Percentiles rank a stretch among this genome's conserved stretches.
Evolutionary conservation across 1,284 basidiomycete genomes (phyloP).

Genomic region (Flammula alnicola): DNA sequence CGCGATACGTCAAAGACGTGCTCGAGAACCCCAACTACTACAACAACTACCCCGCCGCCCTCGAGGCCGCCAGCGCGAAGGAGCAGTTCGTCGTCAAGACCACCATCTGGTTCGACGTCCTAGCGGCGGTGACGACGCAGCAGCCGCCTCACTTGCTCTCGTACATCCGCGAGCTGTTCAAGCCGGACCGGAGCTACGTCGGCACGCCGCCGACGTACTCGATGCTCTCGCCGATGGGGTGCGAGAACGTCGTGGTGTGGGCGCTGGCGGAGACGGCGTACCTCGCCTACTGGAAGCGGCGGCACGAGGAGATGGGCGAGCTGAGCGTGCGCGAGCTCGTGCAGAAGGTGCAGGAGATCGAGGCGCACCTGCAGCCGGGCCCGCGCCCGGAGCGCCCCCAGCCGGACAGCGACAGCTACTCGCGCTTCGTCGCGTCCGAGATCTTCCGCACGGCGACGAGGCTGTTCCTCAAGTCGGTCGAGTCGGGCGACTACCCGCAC

Average conservation of each 20-base stretch:
- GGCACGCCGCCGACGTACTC: conserved; percentile 42
- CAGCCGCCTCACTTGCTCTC: conserved; percentile 59
- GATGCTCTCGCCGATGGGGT: conserved; percentile 86
- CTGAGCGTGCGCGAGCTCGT: conserved; percentile 66
- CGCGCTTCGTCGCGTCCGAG: conserved; percentile 61
- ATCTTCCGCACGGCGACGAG: conserved; percentile 77
- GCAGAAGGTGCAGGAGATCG: conserved; percentile 55
- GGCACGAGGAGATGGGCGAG: conserved; percentile 38
- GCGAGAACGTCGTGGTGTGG: conserved; percentile 77
- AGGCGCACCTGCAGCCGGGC: conserved; percentile 41
- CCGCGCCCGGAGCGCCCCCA: conserved; percentile 21
- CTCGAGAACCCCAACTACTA: conserved; percentile 40
- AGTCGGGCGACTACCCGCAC: conserved; percentile 68
- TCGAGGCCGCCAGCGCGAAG: conserved; percentile 43
- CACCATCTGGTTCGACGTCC: conserved; percentile 84
- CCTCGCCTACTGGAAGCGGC: conserved; percentile 70
- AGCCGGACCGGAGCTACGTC: conserved; percentile 43
- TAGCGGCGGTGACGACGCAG: conserved; percentile 72
- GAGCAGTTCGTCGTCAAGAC: conserved; percentile 77
- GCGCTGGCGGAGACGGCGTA: conserved; percentile 74
- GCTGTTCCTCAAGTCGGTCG: conserved; percentile 72
- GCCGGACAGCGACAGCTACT: conserved; percentile 32
- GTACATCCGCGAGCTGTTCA: conserved; percentile 62
- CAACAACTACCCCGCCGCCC: conserved; percentile 52
- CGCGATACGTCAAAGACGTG: conserved; percentile 52